Conservation (phyloP, 169 alveolate species). For the Theileria orientalis region DNA sequence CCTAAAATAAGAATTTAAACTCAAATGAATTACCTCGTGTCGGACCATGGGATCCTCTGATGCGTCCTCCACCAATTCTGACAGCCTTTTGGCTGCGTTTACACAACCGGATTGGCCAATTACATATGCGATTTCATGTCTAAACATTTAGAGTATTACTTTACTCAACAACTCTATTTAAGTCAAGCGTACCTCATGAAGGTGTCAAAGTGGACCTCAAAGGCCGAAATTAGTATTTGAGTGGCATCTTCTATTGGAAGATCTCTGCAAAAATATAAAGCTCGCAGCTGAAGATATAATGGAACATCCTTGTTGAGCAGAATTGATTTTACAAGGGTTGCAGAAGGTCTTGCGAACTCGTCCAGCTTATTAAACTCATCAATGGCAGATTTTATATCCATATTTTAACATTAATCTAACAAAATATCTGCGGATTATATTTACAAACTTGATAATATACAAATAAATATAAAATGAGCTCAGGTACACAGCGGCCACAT, state of each 20-base stretch:
- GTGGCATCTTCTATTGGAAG: slow-evolving; percentile 41
- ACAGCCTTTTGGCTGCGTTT: slow-evolving; percentile 68
- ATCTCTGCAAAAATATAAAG: slow-evolving; percentile 63
- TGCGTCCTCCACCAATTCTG: slow-evolving; percentile 72
- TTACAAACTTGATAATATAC: not conserved
- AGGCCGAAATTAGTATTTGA: slow-evolving; percentile 21
- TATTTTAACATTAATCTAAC: not conserved
- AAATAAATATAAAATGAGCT: not conserved
- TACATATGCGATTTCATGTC: slow-evolving; percentile 90
- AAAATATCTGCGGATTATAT: not conserved
- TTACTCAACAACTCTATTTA: not conserved
- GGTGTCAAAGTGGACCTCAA: slow-evolving; percentile 52
- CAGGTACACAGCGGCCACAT: too few relatives aligned
- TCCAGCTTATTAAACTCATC: slow-evolving; percentile 31
- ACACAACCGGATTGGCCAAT: slow-evolving; percentile 84
- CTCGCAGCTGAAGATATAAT: slow-evolving; percentile 48
- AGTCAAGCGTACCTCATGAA: slow-evolving; percentile 45
- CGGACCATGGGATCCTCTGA: slow-evolving; percentile 85
- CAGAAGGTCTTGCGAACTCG: slow-evolving; percentile 57
- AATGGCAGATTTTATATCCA: slow-evolving; percentile 12
- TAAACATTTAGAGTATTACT: slow-evolving; percentile 17
- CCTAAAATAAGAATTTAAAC: slow-evolving; percentile 19
- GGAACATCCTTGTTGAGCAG: slow-evolving; percentile 27
- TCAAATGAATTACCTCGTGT: slow-evolving; percentile 79
- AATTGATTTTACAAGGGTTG: slow-evolving; percentile 14